Percentiles rank a stretch among this genome's conserved stretches.
These are phyloP conservation scores for Tetrapyrgos nigripes DNA, from an alignment of 1,284 basidiomycete species.

Conservation along the genomic window DNA sequence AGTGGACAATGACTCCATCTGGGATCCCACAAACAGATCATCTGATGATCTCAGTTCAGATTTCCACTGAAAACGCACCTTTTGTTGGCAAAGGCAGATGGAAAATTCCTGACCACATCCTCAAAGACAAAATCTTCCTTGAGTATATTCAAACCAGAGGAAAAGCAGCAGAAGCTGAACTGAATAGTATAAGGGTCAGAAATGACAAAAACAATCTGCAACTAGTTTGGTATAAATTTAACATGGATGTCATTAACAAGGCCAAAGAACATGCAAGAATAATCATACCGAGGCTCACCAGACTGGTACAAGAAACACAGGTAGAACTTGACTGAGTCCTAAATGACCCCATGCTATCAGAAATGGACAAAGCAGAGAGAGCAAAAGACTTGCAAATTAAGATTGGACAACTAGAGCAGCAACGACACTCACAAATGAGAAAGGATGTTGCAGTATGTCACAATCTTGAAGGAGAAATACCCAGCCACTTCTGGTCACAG, in stretches of 20 bases:
- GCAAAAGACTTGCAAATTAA: slow-evolving; percentile 2
- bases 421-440: slow-evolving; percentile 11
- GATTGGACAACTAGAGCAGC: slow-evolving; percentile 9
- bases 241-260: slow-evolving; percentile 9
- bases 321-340: slow-evolving; percentile 8
- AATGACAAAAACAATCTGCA: slow-evolving; percentile 14
- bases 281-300: slow-evolving; percentile 8
- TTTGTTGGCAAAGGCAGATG: slow-evolving; percentile 30
- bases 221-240: slow-evolving; percentile 7
- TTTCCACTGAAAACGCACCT: slow-evolving; percentile 22
- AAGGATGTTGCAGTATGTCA: slow-evolving; percentile 12
- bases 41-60: slow-evolving; percentile 20
- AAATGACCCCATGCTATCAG: neutral
- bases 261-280: slow-evolving; percentile 9
- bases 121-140: slow-evolving; percentile 23
- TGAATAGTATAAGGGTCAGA: neutral
- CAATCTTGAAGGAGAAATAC: slow-evolving; percentile 27
- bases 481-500: slow-evolving; percentile 32
- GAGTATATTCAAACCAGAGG: slow-evolving; percentile 12
- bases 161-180: neutral
- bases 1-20: slow-evolving; percentile 23
- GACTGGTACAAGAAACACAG: slow-evolving; percentile 12
- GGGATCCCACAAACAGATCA: slow-evolving; percentile 26
- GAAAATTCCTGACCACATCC: slow-evolving; percentile 22
- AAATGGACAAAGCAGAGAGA: slow-evolving; percentile 6